phyloP scores from a whole-genome alignment of 306 rosid genomes.

The Malus domestica region DNA sequence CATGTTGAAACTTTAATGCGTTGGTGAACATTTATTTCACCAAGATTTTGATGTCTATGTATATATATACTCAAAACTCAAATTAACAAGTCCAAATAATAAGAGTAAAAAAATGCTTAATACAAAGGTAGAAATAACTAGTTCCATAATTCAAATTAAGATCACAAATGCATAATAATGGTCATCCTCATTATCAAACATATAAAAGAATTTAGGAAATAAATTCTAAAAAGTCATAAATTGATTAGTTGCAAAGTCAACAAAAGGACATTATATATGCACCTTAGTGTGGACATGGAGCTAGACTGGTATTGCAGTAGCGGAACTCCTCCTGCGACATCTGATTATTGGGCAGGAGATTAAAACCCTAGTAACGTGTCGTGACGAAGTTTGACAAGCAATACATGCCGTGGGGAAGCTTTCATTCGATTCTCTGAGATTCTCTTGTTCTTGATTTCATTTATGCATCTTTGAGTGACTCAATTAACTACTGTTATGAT shows the following conservation, averaged over 20 bases:
- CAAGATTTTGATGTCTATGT: too few relatives aligned
- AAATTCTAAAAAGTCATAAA: neutral
- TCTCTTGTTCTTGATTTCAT: too few relatives aligned
- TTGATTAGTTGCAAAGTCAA: neutral
- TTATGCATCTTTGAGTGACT: too few relatives aligned
- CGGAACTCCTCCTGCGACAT: too few relatives aligned
- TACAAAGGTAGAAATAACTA: neutral
- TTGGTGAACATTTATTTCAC: too few relatives aligned
- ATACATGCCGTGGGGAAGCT: neutral
- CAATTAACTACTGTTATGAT: too few relatives aligned
- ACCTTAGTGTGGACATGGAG: neutral
- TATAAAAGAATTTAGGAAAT: neutral
- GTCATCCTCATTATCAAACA: neutral
- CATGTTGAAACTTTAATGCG: too few relatives aligned
- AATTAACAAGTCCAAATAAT: neutral
- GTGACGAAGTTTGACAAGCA: neutral
- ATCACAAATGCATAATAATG: neutral
- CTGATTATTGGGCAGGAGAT: neutral
- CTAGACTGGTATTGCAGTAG: neutral
- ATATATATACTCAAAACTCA: neutral
- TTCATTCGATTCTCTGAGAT: too few relatives aligned
- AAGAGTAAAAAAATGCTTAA: neutral
- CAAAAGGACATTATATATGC: neutral
- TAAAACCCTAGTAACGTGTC: neutral
- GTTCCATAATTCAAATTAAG: neutral